These are phyloP conservation scores for Caloboletus inedulis DNA, from an alignment of 1,284 basidiomycete species.

Conservation along the genomic window DNA sequence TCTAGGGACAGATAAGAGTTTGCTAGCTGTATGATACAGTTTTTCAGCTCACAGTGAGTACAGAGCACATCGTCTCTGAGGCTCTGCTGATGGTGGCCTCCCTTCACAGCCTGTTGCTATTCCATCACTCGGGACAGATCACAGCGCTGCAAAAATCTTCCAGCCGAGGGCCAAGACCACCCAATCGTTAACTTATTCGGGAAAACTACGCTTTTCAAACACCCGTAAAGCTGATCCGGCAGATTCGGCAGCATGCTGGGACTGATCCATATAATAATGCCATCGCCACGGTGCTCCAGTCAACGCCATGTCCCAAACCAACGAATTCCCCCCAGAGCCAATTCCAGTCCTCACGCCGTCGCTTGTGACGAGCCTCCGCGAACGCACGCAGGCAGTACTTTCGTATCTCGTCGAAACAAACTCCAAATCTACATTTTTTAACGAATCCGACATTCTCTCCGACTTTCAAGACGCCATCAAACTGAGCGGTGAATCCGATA, in stretches of 20 bases:
- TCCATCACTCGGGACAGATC: not conserved
- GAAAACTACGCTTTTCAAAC: not conserved
- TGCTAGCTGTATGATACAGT: not conserved
- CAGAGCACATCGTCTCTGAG: not conserved
- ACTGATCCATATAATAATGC: not conserved
- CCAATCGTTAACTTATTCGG: not conserved
- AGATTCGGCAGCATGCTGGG: not conserved
- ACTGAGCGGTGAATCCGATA: not conserved
- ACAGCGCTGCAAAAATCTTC: not conserved
- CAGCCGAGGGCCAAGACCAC: not conserved
- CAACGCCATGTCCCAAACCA: slow-evolving; percentile 12
- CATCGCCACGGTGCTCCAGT: not conserved
- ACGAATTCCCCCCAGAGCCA: slow-evolving; percentile 16
- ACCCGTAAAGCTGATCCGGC: not conserved
- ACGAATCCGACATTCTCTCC: slow-evolving; percentile 15
- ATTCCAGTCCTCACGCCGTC: slow-evolving; percentile 12
- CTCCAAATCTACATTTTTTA: slow-evolving; percentile 18
- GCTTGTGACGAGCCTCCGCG: slow-evolving; percentile 17
- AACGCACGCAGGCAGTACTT: slow-evolving; percentile 23
- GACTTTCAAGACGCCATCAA: slow-evolving; percentile 11
- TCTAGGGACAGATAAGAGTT: not conserved
- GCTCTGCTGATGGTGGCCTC: not conserved
- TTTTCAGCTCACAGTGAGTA: not conserved
- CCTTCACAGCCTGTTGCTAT: not conserved
- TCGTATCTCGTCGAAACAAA: slow-evolving; percentile 24